Percentiles rank a stretch among this genome's conserved stretches.
Conservation (phyloP, 176 grass and related monocot species). For the Cenchrus purpureus region DNA sequence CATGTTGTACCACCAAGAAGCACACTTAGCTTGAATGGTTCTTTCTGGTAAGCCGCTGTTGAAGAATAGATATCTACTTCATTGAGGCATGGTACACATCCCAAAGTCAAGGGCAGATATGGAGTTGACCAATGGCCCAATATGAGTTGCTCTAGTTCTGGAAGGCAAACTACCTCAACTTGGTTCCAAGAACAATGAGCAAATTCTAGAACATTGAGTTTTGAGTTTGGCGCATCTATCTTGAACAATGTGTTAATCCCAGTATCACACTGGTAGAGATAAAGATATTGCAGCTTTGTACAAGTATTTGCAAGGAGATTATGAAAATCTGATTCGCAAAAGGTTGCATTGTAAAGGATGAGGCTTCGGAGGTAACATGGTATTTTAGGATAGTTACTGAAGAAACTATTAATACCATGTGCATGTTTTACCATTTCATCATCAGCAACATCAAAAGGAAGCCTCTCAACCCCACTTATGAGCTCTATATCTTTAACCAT, state of each 20-base stretch:
- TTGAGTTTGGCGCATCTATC: slow-evolving; percentile 10
- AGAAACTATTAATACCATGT: not conserved
- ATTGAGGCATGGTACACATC: not conserved
- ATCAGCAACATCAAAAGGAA: not conserved
- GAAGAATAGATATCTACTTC: not conserved
- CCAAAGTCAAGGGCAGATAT: not conserved
- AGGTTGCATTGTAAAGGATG: too few species aligned
- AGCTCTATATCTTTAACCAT: slow-evolving; percentile 10
- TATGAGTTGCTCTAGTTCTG: not conserved
- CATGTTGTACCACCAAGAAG: not conserved
- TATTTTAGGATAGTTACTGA: not conserved
- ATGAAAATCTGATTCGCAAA: not conserved
- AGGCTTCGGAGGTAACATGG: not conserved
- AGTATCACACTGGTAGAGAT: slow-evolving; percentile 5
- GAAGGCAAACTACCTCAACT: not conserved
- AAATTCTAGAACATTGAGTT: not conserved
- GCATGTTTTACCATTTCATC: not conserved
- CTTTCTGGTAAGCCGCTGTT: not conserved
- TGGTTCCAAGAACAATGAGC: not conserved
- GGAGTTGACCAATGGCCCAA: not conserved
- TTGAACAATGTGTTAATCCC: not conserved
- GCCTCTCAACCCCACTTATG: not conserved
- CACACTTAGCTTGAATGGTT: not conserved
- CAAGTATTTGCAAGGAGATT: not conserved
- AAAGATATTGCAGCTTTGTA: not conserved